A percentile compares a stretch with the other conserved stretches of the same genome.
Evolutionary conservation across 768 basidiomycete species (phyloP).

Genomic region (Phylloporus sp.): DNA sequence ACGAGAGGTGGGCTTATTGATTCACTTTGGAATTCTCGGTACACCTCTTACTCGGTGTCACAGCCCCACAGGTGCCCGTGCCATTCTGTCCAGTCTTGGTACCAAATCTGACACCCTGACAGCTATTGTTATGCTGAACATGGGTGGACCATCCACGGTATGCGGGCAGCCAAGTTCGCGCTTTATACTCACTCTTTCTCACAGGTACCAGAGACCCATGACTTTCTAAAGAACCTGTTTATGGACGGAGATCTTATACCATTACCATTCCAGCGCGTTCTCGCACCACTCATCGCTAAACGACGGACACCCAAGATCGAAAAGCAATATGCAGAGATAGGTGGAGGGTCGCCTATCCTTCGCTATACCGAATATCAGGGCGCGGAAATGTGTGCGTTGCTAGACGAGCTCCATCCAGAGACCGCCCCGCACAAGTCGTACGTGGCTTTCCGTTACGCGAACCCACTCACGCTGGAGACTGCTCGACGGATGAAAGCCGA

Average conservation of each 20-base stretch:
- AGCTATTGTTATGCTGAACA: constrained; percentile 97
- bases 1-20: constrained; percentile 38
- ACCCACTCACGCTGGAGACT: constrained; percentile 81
- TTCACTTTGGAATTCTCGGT: neutral
- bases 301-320: constrained; percentile 91
- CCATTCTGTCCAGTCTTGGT: neutral
- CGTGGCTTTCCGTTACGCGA: constrained; percentile 91
- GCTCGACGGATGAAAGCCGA: constrained; percentile 81
- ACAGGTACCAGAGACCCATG: constrained; percentile 87
- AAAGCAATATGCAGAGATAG: constrained; percentile 89
- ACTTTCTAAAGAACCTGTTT: constrained; percentile 91
- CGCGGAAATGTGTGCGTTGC: constrained; percentile 78
- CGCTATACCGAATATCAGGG: constrained; percentile 87
- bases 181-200: constrained; percentile 4
- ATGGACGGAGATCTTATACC: constrained; percentile 92
- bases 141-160: constrained; percentile 96
- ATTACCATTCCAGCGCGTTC: constrained; percentile 80
- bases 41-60: constrained; percentile 12
- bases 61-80: constrained; percentile 57
- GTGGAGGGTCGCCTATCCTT: constrained; percentile 95
- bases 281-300: constrained; percentile 86
- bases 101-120: constrained; percentile 16
- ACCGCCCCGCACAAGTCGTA: constrained; percentile 96
- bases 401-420: constrained; percentile 91
- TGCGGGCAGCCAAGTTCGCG: constrained; percentile 21